phyloP scores from a whole-genome alignment of 805 yeast species.

The Saturnispora sanitii region DNA sequence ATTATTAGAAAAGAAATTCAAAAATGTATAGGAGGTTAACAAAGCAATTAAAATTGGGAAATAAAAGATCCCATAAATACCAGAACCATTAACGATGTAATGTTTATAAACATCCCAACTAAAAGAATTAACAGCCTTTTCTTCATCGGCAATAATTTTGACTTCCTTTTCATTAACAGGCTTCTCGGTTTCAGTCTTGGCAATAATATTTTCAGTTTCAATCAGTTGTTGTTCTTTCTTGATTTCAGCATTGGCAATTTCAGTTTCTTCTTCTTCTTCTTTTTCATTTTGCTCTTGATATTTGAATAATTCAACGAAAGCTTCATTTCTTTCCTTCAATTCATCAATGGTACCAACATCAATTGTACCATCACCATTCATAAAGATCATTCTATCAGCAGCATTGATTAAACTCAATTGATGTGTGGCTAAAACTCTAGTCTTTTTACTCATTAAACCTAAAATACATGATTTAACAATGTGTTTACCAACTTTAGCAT shows the following conservation, averaged over 20 bases:
- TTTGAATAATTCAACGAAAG: constrained; percentile 32
- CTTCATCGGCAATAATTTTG: constrained; percentile 39
- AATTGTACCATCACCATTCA: constrained; percentile 55
- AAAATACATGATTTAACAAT: constrained; percentile 60
- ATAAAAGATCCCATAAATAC: constrained; percentile 29
- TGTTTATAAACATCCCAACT: constrained; percentile 37
- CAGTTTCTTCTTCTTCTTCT: constrained; percentile 14
- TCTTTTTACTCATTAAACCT: constrained; percentile 44
- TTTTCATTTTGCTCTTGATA: constrained; percentile 22
- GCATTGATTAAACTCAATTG: constrained; percentile 60
- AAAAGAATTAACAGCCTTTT: constrained; percentile 48
- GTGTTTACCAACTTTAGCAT: constrained; percentile 74
- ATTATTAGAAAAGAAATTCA: constrained; percentile 50
- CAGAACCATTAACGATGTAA: constrained; percentile 49
- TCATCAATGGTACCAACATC: constrained; percentile 54
- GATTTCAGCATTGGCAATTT: constrained; percentile 4
- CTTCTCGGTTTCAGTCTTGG: constrained; percentile 11
- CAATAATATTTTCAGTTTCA: constrained; percentile 11
- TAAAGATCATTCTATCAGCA: constrained; percentile 62
- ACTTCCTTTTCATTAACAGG: constrained; percentile 23
- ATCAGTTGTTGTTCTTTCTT: constrained; percentile 11
- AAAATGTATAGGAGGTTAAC: constrained; percentile 35
- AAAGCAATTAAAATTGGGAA: constrained; percentile 21
- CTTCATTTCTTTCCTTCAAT: constrained; percentile 31
- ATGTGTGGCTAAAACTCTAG: constrained; percentile 75